Percentiles rank a stretch among this genome's conserved stretches.
phyloP scores from a whole-genome alignment of 495 filamentous ascomycete genomes.

The Penicillium subrubescens region DNA sequence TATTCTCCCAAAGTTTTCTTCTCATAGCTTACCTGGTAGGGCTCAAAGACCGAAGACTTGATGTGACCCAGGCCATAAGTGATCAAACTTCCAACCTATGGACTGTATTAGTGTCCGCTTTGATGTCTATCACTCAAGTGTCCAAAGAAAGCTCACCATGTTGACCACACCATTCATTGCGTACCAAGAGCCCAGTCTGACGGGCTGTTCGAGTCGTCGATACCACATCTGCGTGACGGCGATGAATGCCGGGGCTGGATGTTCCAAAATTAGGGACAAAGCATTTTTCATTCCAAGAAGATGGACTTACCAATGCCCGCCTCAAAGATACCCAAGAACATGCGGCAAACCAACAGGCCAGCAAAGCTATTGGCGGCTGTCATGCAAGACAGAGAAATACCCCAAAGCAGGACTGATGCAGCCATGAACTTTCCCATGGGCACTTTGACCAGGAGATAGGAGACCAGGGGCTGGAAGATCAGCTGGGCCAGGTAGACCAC shows the following conservation, averaged over 20 bases:
- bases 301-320: constrained; percentile 41
- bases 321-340: constrained; percentile 67
- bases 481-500: constrained; percentile 55
- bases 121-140: not conserved
- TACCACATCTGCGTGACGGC: constrained; percentile 68
- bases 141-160: constrained; percentile 43
- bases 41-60: constrained; percentile 49
- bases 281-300: not conserved
- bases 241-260: constrained; percentile 58
- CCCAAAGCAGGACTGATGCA: constrained; percentile 62
- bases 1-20: not conserved
- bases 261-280: not conserved
- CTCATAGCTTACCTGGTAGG: constrained; percentile 50
- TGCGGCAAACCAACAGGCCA: constrained; percentile 57
- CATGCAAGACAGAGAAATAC: constrained; percentile 56
- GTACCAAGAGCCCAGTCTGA: constrained; percentile 61
- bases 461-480: constrained; percentile 44
- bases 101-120: not conserved
- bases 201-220: constrained; percentile 59
- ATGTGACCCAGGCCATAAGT: constrained; percentile 65
- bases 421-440: constrained; percentile 55
- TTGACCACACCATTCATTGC: constrained; percentile 59
- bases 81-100: constrained; percentile 50
- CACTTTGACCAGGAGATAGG: constrained; percentile 43
- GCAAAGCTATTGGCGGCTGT: constrained; percentile 57